A percentile compares a stretch with the other conserved stretches of the same genome.
These are phyloP conservation scores for Lecanoromycetidae sp. DNA, from an alignment of 2,329 filamentous ascomycete species.

Conservation along the genomic window DNA sequence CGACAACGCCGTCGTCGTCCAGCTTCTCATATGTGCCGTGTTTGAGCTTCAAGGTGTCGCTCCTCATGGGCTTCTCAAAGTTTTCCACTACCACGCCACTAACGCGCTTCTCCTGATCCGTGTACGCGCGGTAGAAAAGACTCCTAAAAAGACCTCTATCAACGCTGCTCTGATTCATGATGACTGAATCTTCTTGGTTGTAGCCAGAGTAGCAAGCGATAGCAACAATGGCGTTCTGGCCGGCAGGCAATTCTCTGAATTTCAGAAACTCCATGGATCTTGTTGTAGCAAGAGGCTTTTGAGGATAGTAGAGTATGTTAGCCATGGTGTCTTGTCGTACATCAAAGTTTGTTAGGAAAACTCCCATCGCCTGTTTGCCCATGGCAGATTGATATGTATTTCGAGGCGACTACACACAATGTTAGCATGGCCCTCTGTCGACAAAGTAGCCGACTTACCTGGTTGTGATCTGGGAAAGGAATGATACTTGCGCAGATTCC, in stretches of 20 bases:
- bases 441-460: constrained; percentile 38
- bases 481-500: constrained; percentile 99
- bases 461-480: constrained; percentile 98
- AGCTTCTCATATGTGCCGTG: constrained; percentile 95
- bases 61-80: constrained; percentile 88
- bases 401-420: constrained; percentile 58
- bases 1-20: constrained; percentile 89
- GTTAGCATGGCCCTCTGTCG: constrained; percentile 25
- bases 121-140: constrained; percentile 95
- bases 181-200: constrained; percentile 99
- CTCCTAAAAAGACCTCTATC: constrained; percentile 94
- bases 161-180: constrained; percentile 99
- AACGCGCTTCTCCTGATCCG: constrained; percentile 90
- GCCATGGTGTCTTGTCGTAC: constrained; percentile 99
- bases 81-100: constrained; percentile 85
- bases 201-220: constrained; percentile 97
- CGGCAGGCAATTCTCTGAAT: constrained; percentile 91
- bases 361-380: constrained; percentile 99
- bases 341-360: constrained; percentile 94
- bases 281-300: constrained; percentile 92
- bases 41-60: constrained; percentile 82
- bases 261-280: constrained; percentile 98
- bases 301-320: constrained; percentile 96
- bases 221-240: constrained; percentile 95
- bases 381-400: constrained; percentile 99